Conservation (phyloP, 1,284 basidiomycete genomes). For the Malassezia arunalokei region DNA sequence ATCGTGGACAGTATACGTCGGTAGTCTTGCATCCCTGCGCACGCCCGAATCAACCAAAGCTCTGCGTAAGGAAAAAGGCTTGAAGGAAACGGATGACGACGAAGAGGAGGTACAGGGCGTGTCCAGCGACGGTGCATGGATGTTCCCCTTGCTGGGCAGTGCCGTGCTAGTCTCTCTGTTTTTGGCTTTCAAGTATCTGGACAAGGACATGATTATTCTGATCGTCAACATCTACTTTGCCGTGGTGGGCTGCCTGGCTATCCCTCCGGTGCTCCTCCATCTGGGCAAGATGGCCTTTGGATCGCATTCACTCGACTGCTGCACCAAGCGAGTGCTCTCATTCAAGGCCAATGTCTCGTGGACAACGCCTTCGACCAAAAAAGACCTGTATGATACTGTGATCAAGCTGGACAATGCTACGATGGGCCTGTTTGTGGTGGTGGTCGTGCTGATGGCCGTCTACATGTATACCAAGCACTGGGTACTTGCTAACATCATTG, state of each 20-base stretch:
- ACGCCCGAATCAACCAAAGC: conserved; percentile 33
- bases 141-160: conserved; percentile 41
- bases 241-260: conserved; percentile 30
- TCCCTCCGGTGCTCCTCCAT: conserved; percentile 23
- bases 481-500: conserved; percentile 66
- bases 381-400: background rate
- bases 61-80: conserved; percentile 18
- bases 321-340: background rate
- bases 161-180: conserved; percentile 35
- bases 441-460: conserved; percentile 56
- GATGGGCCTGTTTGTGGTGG: conserved; percentile 48
- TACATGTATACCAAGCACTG: conserved; percentile 57
- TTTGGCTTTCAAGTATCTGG: conserved; percentile 39
- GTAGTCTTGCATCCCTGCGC: conserved; percentile 31
- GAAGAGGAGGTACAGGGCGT: conserved; percentile 27
- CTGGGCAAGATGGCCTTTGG: background rate
- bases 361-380: background rate
- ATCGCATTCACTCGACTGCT: background rate
- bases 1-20: conserved; percentile 23
- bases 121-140: conserved; percentile 36
- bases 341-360: background rate
- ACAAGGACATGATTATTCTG: conserved; percentile 34
- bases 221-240: conserved; percentile 41
- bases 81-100: conserved; percentile 19
- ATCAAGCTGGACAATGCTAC: background rate